A percentile compares a stretch with the other conserved stretches of the same genome.
Conservation (phyloP, 2,329 filamentous ascomycete species). For the Colletotrichum sp. region DNA sequence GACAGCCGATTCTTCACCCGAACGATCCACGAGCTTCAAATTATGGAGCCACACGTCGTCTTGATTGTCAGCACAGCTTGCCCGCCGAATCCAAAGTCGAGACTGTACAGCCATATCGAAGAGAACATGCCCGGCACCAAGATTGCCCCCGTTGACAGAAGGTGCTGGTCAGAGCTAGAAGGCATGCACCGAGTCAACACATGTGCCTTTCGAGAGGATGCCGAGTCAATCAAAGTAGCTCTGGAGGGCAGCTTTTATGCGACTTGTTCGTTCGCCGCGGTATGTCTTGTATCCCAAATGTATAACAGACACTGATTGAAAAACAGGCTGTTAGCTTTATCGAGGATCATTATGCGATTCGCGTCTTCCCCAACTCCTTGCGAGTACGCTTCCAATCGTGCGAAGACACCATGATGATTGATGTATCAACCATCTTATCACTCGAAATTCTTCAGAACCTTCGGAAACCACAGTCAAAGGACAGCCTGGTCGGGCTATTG, state of each 20-base stretch:
- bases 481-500: slow-evolving; percentile 83
- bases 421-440: slow-evolving; percentile 83
- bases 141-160: slow-evolving; percentile 72
- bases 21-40: slow-evolving; percentile 84
- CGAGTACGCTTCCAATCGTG: slow-evolving; percentile 87
- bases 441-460: slow-evolving; percentile 92
- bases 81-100: slow-evolving; percentile 70
- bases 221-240: slow-evolving; percentile 81
- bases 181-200: slow-evolving; percentile 81
- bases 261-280: slow-evolving; percentile 84
- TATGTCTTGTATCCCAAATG: slow-evolving; percentile 46
- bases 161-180: slow-evolving; percentile 81
- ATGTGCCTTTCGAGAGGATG: slow-evolving; percentile 80
- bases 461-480: slow-evolving; percentile 76
- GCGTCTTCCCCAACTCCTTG: slow-evolving; percentile 80
- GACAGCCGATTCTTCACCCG: slow-evolving; percentile 92
- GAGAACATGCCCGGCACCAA: slow-evolving; percentile 70
- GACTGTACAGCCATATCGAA: slow-evolving; percentile 75
- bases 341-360: slow-evolving; percentile 70
- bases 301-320: slow-evolving; percentile 18
- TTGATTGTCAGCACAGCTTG: slow-evolving; percentile 77
- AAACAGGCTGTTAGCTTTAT: slow-evolving; percentile 79
- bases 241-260: slow-evolving; percentile 86
- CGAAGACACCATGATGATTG: slow-evolving; percentile 95
- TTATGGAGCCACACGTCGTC: slow-evolving; percentile 81